Percentiles rank a stretch among this genome's conserved stretches.
Conservation (phyloP, 83 land plant genomes). For the Isoetes engelmannii region DNA sequence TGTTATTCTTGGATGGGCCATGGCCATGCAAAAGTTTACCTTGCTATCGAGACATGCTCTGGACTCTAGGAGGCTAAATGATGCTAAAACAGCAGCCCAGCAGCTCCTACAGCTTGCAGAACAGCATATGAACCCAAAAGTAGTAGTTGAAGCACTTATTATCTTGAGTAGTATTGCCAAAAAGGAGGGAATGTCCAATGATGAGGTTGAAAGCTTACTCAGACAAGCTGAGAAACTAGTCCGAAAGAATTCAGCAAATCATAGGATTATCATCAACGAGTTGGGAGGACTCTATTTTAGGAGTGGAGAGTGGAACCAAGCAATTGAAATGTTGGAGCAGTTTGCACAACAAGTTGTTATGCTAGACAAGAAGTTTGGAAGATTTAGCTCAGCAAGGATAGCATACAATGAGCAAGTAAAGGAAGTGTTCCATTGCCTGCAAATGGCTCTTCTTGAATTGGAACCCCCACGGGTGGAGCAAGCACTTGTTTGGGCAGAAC, state of each 20-base stretch:
- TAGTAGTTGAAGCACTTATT: too few species aligned
- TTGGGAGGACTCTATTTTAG: not conserved
- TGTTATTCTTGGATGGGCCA: too few species aligned
- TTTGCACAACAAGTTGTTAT: not conserved
- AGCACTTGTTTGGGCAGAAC: not conserved
- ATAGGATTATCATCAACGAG: not conserved
- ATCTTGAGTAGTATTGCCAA: too few species aligned
- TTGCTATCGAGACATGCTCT: too few species aligned
- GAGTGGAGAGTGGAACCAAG: not conserved
- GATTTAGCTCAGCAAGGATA: not conserved
- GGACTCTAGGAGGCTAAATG: too few species aligned
- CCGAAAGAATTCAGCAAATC: not conserved
- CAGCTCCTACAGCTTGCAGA: too few species aligned
- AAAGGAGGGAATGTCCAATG: too few species aligned
- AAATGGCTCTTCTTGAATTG: not conserved
- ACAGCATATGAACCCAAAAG: too few species aligned
- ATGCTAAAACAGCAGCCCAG: too few species aligned
- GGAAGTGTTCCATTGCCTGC: slow-evolving; percentile 1
- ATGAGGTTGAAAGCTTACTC: too few species aligned
- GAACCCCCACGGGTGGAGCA: not conserved
- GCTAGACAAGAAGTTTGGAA: not conserved
- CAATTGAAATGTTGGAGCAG: not conserved
- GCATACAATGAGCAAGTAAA: not conserved
- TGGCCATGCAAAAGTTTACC: too few species aligned
- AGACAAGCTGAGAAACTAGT: not conserved